Conservation (phyloP, 2,329 filamentous ascomycete genomes). For the Curvularia lunata region DNA sequence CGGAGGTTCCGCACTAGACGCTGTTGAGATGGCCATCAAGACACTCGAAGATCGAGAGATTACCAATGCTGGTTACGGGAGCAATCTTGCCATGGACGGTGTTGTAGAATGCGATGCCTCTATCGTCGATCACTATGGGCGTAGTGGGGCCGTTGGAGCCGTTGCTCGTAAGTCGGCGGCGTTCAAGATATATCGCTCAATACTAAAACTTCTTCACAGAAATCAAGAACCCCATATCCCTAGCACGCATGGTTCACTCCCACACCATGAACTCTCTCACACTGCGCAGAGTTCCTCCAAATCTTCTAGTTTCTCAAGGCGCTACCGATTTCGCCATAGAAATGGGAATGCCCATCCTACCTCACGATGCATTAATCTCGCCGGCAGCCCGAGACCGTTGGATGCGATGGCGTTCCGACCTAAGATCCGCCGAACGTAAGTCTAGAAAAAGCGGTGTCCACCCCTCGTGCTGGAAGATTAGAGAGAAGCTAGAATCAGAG, state of each 20-base stretch:
- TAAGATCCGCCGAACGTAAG: constrained; percentile 66
- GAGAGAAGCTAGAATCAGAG: constrained; percentile 26
- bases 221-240: constrained; percentile 88
- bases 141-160: constrained; percentile 91
- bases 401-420: constrained; percentile 74
- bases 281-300: constrained; percentile 87
- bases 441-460: constrained; percentile 40
- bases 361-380: constrained; percentile 80
- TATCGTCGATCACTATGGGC: constrained; percentile 86
- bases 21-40: constrained; percentile 86
- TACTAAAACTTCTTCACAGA: constrained; percentile 59
- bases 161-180: constrained; percentile 72
- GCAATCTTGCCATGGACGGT: constrained; percentile 89
- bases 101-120: constrained; percentile 94
- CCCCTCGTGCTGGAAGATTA: constrained; percentile 38
- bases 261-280: constrained; percentile 77
- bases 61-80: constrained; percentile 95
- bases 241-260: constrained; percentile 84
- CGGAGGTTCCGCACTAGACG: constrained; percentile 82
- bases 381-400: constrained; percentile 79
- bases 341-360: constrained; percentile 74
- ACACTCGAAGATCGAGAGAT: constrained; percentile 92
- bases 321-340: constrained; percentile 86
- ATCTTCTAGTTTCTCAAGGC: constrained; percentile 84
- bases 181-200: constrained; percentile 9